Evolutionary conservation across 352 stramenopile genomes (phyloP), one percentile per base, ranked within the genome.

Genomic region (Phytophthora citrophthora): DNA sequence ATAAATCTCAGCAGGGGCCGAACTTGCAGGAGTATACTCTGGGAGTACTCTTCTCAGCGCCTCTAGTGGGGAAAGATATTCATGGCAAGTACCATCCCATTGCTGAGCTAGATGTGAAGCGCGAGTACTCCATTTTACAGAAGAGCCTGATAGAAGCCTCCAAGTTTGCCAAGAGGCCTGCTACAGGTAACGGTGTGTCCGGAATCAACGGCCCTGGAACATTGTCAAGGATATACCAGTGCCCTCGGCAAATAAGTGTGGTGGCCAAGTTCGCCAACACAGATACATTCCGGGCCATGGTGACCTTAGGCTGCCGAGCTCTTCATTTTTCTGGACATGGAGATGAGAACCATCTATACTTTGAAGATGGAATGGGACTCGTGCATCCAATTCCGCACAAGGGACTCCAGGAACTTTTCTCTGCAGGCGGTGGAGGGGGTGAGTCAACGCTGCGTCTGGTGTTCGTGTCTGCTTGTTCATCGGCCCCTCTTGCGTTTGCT

Each of bases 251-350:
- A 72, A 97, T 99, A 64, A 90, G 90, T 44, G 72, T 98, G n/a
- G 87, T 85, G 4, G 97, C 97, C 29, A 96, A 98, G 62, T 98
- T 96, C 67, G 95, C 95, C 12, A 98, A 97, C 46, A 96, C 90
- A 26, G 85, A 98, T 41, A 92, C 90, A 10, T 95, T 99, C 18
- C 82, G 94, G n/a, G 87, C 89, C 32, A 89, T 96, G 52, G 77
- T 98, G 20, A 98, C 95, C 9, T 79, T 97, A 32, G 89, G 91
- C 1, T 97, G 91, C 59, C 83, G 88, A 53, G 94, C 92, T 23
- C 72, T 99, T 27, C 96, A 99, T 64, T 99, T 98, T 66, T 98
- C 92, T 3, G 96, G 96, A 12, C 96, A 99, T 63, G 96, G 96
- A 0, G 91, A 98, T 62, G 88, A 93, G 40, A 82, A 93, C 12